phyloP scores from a whole-genome alignment of 2,329 filamentous ascomycete genomes.

The Beauveria brongniartii region DNA sequence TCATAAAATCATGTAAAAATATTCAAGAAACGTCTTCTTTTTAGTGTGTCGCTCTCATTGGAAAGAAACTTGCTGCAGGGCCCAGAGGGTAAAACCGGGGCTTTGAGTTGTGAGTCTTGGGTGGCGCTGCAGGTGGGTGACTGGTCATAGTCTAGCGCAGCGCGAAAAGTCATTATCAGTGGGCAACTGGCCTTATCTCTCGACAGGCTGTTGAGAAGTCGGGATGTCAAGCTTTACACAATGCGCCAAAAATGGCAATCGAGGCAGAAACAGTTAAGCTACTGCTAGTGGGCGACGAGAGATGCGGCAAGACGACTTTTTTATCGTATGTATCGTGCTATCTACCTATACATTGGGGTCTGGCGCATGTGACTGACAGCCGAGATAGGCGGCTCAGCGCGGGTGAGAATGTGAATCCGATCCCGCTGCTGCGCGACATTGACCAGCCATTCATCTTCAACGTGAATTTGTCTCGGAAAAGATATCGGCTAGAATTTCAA shows the following conservation, averaged over 20 bases:
- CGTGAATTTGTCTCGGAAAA: constrained; percentile 30
- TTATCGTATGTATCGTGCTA: constrained; percentile 41
- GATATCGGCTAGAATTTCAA: constrained; percentile 49
- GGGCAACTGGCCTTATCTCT: constrained; percentile 3
- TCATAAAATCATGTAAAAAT: constrained; percentile 5
- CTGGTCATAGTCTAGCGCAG: not conserved
- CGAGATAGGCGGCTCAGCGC: constrained; percentile 42
- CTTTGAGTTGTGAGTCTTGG: not conserved
- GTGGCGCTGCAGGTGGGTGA: not conserved
- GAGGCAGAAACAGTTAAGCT: constrained; percentile 43
- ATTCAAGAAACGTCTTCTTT: not conserved
- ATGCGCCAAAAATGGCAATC: constrained; percentile 25
- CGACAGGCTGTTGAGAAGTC: not conserved
- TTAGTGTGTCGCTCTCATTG: not conserved
- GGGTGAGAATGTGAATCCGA: constrained; percentile 31
- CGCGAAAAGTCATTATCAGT: constrained; percentile 5
- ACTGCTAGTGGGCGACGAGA: constrained; percentile 49
- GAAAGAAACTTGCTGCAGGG: not conserved
- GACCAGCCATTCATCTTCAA: constrained; percentile 56
- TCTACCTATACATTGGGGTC: not conserved
- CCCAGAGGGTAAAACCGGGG: constrained; percentile 10
- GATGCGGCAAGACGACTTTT: constrained; percentile 54
- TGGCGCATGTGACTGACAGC: constrained; percentile 1
- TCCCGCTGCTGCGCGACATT: constrained; percentile 46
- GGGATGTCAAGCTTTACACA: not conserved